Base-by-base conservation (phyloP, 305 asterid species). In the Andrographis paniculata region DNA sequence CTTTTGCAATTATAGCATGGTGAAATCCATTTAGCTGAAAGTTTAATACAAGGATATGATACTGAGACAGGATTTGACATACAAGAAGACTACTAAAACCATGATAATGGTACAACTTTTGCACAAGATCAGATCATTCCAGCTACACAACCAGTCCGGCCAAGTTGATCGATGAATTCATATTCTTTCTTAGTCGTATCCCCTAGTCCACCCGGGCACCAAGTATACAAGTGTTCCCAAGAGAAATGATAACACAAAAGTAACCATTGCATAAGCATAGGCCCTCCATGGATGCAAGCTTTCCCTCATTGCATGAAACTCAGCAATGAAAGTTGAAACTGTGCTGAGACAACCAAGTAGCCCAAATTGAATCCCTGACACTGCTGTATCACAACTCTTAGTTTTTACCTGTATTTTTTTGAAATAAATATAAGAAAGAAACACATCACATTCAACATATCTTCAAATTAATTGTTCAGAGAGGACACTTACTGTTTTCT, bases 301-400 rank as follows among this genome's bases (percentile, higher is more conserved):
- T 42, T 64, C 72, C 59, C 80, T 73, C 95, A 91, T 86, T 9
- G 84, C 84, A 56, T 83, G 72, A 46, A 86, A 82, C 60, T 91
- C 96, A 2, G 93, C 95, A 2, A 86, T 40, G 66, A 86, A 87
- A 23, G 96, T 87, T 9, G 96, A 91, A 33, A 91, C 99, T 0
- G 94, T 85, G 53, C 99, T 87, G 9, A 91, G 63, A 55, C 96
- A 91, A 14, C 99, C 99, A 7, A 84, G 72, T 30, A 87, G 61
- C 24, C 96, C 99, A 1, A 87, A 53, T 17, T 87, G 95, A 40
- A 91, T 45, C 33, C 84, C 93, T 0, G 73, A 60, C 22, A 74
- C 89, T 43, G 63, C 77, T 0, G 89, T 84, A 30, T 72, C 59
- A 13, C 80, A 79, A 0, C 45, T 50, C 53, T 46, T 45, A 0